A percentile compares a stretch with the other conserved stretches of the same genome.
phyloP scores from a whole-genome alignment of 106 monocot genomes.

The Iris macrosiphon region DNA sequence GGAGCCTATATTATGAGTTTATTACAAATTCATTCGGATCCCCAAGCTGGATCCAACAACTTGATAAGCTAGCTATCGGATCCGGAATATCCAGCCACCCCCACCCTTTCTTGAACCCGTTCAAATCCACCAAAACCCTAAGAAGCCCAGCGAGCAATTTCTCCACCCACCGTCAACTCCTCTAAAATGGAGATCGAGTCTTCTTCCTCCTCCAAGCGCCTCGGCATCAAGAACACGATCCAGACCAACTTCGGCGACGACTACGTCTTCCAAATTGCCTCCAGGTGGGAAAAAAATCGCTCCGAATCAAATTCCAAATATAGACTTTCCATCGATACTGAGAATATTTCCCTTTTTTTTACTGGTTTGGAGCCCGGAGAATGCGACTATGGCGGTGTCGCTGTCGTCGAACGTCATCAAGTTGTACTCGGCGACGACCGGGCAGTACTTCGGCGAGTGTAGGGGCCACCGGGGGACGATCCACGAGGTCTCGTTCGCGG shows the following conservation, averaged over 20 bases:
- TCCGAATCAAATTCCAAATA: background rate
- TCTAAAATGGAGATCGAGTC: no score
- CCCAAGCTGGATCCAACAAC: no score
- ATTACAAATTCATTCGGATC: no score
- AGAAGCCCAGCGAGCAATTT: no score
- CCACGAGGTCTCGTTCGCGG: constrained; percentile 65
- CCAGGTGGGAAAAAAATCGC: constrained; percentile 72
- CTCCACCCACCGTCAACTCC: no score
- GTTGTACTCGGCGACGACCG: constrained; percentile 69
- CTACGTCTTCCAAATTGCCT: constrained; percentile 90
- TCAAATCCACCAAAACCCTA: no score
- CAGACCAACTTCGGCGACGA: constrained; percentile 94
- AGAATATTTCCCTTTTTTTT: background rate
- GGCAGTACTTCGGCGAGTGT: constrained; percentile 86
- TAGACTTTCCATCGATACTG: background rate
- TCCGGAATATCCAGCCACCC: no score
- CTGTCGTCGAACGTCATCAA: constrained; percentile 83
- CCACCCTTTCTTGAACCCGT: no score
- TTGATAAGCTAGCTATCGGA: no score
- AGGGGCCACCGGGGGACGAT: constrained; percentile 69
- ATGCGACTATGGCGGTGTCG: constrained; percentile 68
- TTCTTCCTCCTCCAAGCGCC: constrained; percentile 32
- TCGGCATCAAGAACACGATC: constrained; percentile 66
- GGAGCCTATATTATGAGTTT: no score
- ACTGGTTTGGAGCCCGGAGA: constrained; percentile 46